Evolutionary conservation across 225 moss, liverwort and hornwort genomes (phyloP).

Genomic region (Marchantia polymorpha): DNA sequence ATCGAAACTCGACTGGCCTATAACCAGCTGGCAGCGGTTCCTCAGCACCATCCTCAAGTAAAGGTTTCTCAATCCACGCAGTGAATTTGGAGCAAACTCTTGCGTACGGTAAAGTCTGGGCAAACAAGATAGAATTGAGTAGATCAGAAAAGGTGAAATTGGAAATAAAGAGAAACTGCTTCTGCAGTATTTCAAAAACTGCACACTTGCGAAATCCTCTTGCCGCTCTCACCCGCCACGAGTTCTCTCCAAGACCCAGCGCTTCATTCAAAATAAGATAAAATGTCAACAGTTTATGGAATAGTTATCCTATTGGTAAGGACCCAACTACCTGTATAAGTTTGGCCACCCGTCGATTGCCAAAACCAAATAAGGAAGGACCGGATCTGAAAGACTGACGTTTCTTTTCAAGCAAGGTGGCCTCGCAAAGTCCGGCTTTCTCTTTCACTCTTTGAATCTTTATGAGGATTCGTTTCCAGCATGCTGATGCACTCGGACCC

Average conservation of each 20-base stretch:
- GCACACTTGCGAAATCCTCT: no score
- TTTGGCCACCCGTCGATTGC: slow-evolving; percentile 67
- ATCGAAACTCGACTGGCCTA: slow-evolving; percentile 69
- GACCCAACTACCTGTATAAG: slow-evolving; percentile 63
- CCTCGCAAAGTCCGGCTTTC: slow-evolving; percentile 62
- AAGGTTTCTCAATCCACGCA: slow-evolving; percentile 70
- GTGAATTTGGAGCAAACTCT: slow-evolving; percentile 88
- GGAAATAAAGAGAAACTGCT: no score
- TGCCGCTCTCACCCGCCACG: neutral
- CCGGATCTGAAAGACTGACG: slow-evolving; percentile 85
- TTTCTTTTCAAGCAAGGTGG: slow-evolving; percentile 72
- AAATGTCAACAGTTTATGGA: neutral
- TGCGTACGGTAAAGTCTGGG: slow-evolving; percentile 72
- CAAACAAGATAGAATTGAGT: neutral
- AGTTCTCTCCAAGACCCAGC: neutral
- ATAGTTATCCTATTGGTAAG: neutral
- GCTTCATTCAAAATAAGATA: neutral
- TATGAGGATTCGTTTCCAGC: slow-evolving; percentile 84
- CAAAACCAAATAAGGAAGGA: slow-evolving; percentile 92
- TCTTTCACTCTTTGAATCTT: slow-evolving; percentile 82
- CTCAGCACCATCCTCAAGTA: slow-evolving; percentile 57
- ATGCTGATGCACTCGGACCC: slow-evolving; percentile 70
- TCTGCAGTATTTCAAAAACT: neutral
- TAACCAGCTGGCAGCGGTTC: slow-evolving; percentile 84
- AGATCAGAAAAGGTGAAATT: neutral